Conservation (phyloP, 1,139 yeast species). For the Saccharomyces hybrid region DNA sequence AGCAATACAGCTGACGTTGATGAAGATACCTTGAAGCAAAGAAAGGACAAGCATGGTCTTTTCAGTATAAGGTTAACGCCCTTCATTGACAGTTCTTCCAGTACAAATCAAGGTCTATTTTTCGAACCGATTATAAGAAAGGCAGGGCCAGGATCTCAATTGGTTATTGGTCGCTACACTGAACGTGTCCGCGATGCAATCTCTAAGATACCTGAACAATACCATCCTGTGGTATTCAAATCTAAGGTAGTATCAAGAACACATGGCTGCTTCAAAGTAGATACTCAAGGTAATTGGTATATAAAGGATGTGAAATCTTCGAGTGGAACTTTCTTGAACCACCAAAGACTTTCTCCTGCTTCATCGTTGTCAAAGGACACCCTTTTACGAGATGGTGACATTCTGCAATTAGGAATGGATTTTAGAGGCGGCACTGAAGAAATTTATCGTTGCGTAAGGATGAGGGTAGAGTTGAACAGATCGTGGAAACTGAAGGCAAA, state of each 20-base stretch:
- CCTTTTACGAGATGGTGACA: slow-evolving; percentile 71
- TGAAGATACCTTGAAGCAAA: slow-evolving; percentile 19
- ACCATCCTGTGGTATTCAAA: slow-evolving; percentile 78
- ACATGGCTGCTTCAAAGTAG: slow-evolving; percentile 77
- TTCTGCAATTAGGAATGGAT: slow-evolving; percentile 88
- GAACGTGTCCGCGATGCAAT: slow-evolving; percentile 73
- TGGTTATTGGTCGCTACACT: slow-evolving; percentile 78
- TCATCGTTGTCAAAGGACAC: slow-evolving; percentile 57
- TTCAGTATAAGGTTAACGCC: slow-evolving; percentile 77
- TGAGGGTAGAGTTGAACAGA: slow-evolving; percentile 80
- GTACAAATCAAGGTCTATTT: slow-evolving; percentile 62
- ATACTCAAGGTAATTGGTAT: slow-evolving; percentile 74
- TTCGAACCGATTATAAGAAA: slow-evolving; percentile 77
- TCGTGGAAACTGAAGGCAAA: slow-evolving; percentile 84
- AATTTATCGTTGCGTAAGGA: slow-evolving; percentile 84
- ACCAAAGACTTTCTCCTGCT: slow-evolving; percentile 72
- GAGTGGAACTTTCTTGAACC: slow-evolving; percentile 89
- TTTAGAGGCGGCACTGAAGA: slow-evolving; percentile 94
- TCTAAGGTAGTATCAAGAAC: slow-evolving; percentile 89
- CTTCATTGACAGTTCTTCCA: slow-evolving; percentile 72
- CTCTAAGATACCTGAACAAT: slow-evolving; percentile 62
- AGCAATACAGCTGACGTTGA: slow-evolving; percentile 5
- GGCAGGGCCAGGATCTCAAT: slow-evolving; percentile 52
- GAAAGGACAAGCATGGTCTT: slow-evolving; percentile 50
- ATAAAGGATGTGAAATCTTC: slow-evolving; percentile 80